Evolutionary conservation across 306 rosid species (phyloP), one percentile per base, ranked within the genome.

Genomic region (Luffa aegyptiaca): DNA sequence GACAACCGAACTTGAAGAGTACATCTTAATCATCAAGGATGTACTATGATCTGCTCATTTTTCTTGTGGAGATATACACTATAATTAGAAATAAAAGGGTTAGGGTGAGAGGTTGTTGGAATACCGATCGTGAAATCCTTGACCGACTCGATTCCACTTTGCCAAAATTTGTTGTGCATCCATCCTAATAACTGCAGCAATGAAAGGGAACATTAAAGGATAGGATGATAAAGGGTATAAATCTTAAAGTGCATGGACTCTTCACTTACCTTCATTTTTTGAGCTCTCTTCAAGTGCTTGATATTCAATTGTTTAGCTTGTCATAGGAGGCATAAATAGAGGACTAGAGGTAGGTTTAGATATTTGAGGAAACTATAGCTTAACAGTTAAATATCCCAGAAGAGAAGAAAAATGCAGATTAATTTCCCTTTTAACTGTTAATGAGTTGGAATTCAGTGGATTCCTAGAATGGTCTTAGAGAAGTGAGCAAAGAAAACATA

Each of bases 141-240:
- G 92, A 85, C 53, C 42, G 91, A 88, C 72, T 91, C 91, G 13
- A 63, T 82, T 86, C 87, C 85, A 83, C 79, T 82, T 59, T 88
- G 92, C 92, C 83, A 84, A 90, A 93, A 86, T 82, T 87, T 93
- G 76, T 88, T 89, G 86, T 89, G 95, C 89, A 89, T 86, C 98
- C 97, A 95, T 42, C 88, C 94, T 68, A 93, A 79, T 58, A 95
- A 80, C 98, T 93, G 97, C 97, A 90, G 78, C 48, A 84, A 88
- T 78, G 59, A 78, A 80, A 81, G 74, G 75, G 76, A 76, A 80
- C 72, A 65, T 72, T 84, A 58, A 84, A 80, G 87, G 55, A 63
- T 33, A 20, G 3, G 44, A 45, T 44, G n/a, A 13, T 14, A 42
- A 33, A 63, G 59, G 44, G 74, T 63, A 59, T 31, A 31, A 16